phyloP scores from a whole-genome alignment of 2,329 filamentous ascomycete genomes.

The Alternaria tenuissima region DNA sequence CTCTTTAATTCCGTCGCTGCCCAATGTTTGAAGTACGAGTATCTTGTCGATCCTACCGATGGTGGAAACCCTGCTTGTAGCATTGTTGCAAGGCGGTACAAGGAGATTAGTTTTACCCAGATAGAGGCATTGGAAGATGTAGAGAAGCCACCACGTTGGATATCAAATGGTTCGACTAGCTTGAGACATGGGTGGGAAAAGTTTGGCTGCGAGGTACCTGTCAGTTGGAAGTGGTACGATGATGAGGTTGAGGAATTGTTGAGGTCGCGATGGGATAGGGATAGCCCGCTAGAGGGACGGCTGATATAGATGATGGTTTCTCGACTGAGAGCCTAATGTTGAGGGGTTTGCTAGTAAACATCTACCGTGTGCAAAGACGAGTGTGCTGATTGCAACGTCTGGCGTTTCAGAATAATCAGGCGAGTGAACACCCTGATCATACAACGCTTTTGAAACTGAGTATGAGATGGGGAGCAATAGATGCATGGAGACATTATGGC shows the following conservation, averaged over 20 bases:
- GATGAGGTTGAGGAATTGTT: background rate
- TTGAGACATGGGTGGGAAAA: background rate
- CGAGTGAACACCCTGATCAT: background rate
- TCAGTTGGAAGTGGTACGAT: background rate
- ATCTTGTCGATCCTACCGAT: background rate
- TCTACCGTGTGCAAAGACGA: background rate
- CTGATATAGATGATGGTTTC: background rate
- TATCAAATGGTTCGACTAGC: too few species aligned
- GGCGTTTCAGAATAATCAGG: background rate
- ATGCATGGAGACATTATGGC: background rate
- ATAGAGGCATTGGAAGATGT: background rate
- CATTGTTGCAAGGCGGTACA: background rate
- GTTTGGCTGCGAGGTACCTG: background rate
- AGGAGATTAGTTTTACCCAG: background rate
- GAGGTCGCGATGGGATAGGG: background rate
- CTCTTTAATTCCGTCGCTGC: background rate
- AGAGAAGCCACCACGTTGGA: background rate
- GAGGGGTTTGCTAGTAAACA: background rate
- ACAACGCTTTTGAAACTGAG: too few species aligned
- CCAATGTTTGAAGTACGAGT: background rate
- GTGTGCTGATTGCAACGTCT: background rate
- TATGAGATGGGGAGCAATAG: background rate
- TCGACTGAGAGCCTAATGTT: background rate
- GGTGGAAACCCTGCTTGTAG: background rate
- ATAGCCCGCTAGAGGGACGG: background rate